phyloP scores from a whole-genome alignment of 352 stramenopile genomes.

The Phytophthora pluvialis region DNA sequence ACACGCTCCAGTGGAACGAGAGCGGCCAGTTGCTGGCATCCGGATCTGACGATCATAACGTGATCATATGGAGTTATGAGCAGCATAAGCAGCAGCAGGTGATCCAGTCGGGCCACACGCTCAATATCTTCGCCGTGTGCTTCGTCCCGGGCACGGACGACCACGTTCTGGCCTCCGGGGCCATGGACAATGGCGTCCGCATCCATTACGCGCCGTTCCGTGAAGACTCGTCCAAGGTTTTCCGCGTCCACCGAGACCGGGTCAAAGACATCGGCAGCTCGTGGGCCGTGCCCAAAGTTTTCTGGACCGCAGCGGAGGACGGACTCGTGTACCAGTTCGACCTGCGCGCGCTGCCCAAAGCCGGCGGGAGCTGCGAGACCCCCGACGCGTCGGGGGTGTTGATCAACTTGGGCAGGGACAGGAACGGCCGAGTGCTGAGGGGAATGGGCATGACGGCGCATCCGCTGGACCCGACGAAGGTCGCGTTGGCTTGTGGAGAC shows the following conservation, averaged over 20 bases:
- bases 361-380: constrained; percentile 38
- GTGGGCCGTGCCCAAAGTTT: constrained; percentile 70
- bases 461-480: constrained; percentile 74
- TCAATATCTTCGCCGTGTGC: constrained; percentile 91
- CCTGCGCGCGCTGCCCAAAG: constrained; percentile 58
- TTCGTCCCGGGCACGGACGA: constrained; percentile 86
- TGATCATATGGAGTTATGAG: constrained; percentile 86
- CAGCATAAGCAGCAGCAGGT: constrained; percentile 50
- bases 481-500: constrained; percentile 77
- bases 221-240: constrained; percentile 63
- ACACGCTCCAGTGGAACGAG: constrained; percentile 86
- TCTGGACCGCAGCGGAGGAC: constrained; percentile 90
- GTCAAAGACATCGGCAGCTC: constrained; percentile 86
- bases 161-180: constrained; percentile 78
- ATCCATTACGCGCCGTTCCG: constrained; percentile 88
- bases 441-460: constrained; percentile 81
- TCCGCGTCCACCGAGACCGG: constrained; percentile 71
- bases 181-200: constrained; percentile 87
- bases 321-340: constrained; percentile 88
- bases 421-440: constrained; percentile 49
- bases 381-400: constrained; percentile 57
- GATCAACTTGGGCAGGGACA: constrained; percentile 68
- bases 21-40: constrained; percentile 70
- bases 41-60: constrained; percentile 83
- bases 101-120: constrained; percentile 77